phyloP scores from a whole-genome alignment of 2,329 filamentous ascomycete species.

The Arthrobotrys megalospora region DNA sequence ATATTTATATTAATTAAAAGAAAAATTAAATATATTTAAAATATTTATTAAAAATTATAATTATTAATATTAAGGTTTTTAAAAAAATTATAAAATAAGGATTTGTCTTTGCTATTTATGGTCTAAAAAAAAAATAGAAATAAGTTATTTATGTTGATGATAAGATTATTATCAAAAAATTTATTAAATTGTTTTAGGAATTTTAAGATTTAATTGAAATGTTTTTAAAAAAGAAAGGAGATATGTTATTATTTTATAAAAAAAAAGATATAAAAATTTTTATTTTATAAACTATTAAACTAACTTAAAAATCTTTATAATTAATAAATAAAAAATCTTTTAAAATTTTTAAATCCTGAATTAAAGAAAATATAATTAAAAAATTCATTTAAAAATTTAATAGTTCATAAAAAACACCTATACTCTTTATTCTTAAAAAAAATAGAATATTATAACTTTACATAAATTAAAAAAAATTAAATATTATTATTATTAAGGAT shows the following conservation, averaged over 20 bases:
- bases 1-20: slow-evolving; percentile 15
- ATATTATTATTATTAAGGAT: slow-evolving; percentile 24
- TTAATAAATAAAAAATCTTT: slow-evolving; percentile 8
- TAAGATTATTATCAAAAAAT: slow-evolving; percentile 4
- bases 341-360: slow-evolving; percentile 17
- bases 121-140: slow-evolving; percentile 6
- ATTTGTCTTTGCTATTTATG: neutral
- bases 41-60: slow-evolving; percentile 18
- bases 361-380: too few species aligned
- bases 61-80: slow-evolving; percentile 4
- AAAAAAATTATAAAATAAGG: slow-evolving; percentile 15
- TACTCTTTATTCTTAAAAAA: slow-evolving; percentile 6
- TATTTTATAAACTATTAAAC: neutral
- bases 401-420: slow-evolving; percentile 13
- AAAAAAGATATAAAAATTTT: slow-evolving; percentile 10
- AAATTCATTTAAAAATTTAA: too few species aligned
- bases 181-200: slow-evolving; percentile 3
- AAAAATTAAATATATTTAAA: slow-evolving; percentile 20
- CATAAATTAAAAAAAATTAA: slow-evolving; percentile 23
- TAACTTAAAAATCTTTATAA: neutral
- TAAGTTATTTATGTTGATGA: slow-evolving; percentile 15
- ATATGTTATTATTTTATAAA: neutral
- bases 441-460: neutral
- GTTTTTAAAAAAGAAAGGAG: neutral
- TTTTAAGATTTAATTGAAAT: neutral